Evolutionary conservation across 495 filamentous ascomycete genomes (phyloP).

Genomic region (Aspergillus biplanus): DNA sequence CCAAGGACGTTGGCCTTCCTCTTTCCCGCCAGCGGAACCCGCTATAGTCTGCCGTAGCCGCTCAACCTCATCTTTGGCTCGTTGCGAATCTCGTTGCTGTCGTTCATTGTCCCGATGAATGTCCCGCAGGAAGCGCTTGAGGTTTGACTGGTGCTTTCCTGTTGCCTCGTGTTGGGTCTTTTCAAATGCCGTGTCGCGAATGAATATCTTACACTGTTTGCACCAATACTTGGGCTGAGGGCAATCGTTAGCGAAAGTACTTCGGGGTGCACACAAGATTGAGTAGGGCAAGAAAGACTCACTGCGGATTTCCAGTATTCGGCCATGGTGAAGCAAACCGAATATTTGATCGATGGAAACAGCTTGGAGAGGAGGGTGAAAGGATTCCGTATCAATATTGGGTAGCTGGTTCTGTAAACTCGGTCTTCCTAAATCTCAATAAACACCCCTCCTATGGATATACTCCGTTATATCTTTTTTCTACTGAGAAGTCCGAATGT

Average conservation of each 20-base stretch:
- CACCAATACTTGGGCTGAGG: conserved; percentile 87
- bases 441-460: too few species aligned
- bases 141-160: conserved; percentile 79
- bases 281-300: conserved; percentile 26
- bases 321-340: conserved; percentile 63
- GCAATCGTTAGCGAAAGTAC: conserved; percentile 22
- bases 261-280: background rate
- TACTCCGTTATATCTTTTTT: too few species aligned
- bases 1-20: conserved; percentile 27
- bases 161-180: conserved; percentile 90
- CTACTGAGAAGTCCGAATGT: too few species aligned
- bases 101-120: conserved; percentile 81
- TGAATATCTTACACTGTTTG: conserved; percentile 92
- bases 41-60: conserved; percentile 78
- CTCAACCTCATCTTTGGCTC: conserved; percentile 84
- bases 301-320: conserved; percentile 99
- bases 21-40: conserved; percentile 36
- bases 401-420: too few species aligned
- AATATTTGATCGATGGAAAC: too few species aligned
- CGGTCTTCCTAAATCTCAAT: too few species aligned
- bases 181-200: conserved; percentile 90
- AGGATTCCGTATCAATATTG: too few species aligned
- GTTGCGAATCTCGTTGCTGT: conserved; percentile 74
- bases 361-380: too few species aligned
- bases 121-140: conserved; percentile 89